Evolutionary conservation across 2,329 filamentous ascomycete species (phyloP), one percentile per base, ranked within the genome.

Genomic region (Calycina marina): DNA sequence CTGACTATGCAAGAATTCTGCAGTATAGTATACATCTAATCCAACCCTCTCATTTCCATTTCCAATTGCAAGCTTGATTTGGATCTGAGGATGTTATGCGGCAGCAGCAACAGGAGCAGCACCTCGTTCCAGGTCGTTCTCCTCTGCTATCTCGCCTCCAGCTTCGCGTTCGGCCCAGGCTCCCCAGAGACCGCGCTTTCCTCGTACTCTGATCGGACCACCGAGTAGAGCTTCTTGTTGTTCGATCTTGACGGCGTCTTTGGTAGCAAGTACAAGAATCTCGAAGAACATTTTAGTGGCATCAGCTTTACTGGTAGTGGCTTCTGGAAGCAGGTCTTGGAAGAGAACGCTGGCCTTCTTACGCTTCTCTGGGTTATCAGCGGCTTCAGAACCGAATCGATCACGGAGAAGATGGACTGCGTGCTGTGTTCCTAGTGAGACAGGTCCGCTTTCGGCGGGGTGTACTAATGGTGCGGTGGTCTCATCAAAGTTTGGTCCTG

Each of bases 231-330:
- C 69, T 40, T 76, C 63, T 30, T 70, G 69, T 57, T 98, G 90
- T 53, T 96, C 88, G 15, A 96, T 84, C 59, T 93, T 93, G 59
- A 98, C 81, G 16, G 90, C 90, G 53, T 98, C 90, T 61, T 98
- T 98, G 25, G 90, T 98, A 4, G 88, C 90, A 28, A 98, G 67
- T 3, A 98, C 90, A 14, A 98, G 66, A 34, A 90, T 78, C 59
- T 98, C 90, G 49, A 98, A 98, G 62, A 98, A 98, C 85, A 98
- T 94, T 67, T 94, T 94, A 26, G 90, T 98, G 0, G 90, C 90
- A 48, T 96, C 90, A 6, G 80, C 79, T 56, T 83, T 82, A 43
- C 70, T 84, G 1, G 88, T 88, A 39, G 69, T 71, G 42, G 67
- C 61, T 57, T 93, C 83, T 0, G 90, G 90, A 18, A 94, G 68